Evolutionary conservation across 2,329 filamentous ascomycete genomes (phyloP).

Genomic region (Nigrospora oryzae): DNA sequence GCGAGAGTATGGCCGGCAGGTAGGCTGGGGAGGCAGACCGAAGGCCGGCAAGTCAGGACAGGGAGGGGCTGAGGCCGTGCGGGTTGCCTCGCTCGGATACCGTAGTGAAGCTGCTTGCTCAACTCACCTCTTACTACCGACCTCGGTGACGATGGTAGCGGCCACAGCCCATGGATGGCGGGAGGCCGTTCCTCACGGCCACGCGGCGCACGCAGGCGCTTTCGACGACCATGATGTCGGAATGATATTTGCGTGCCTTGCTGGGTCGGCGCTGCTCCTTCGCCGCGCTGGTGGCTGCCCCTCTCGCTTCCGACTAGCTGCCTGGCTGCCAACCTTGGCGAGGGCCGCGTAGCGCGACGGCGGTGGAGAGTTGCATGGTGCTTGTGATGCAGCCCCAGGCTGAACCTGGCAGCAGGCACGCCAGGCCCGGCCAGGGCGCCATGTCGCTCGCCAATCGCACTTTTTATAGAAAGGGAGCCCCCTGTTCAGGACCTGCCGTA

Average conservation of each 20-base stretch:
- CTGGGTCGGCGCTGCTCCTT: not conserved
- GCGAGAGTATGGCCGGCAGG: too few relatives aligned
- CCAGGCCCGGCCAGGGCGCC: not conserved
- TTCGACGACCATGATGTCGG: not conserved
- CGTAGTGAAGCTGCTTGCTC: too few relatives aligned
- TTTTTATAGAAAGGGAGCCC: not conserved
- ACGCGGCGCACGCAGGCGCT: not conserved
- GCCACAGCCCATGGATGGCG: not conserved
- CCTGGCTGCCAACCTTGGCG: not conserved
- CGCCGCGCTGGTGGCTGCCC: not conserved
- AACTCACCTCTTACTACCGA: not conserved
- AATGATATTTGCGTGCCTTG: not conserved
- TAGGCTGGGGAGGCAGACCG: too few relatives aligned
- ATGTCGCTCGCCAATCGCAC: slow-evolving; percentile 1
- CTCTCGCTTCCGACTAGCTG: not conserved
- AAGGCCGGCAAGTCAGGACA: too few relatives aligned
- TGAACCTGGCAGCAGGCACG: not conserved
- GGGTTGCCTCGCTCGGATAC: too few relatives aligned
- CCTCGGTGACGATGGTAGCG: not conserved
- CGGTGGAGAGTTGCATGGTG: not conserved
- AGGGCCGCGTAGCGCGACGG: not conserved
- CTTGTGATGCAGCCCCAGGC: not conserved
- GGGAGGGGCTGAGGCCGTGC: too few relatives aligned
- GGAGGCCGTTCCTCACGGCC: too few relatives aligned
- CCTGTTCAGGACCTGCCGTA: slow-evolving; percentile 1